Evolutionary conservation across 2,329 filamentous ascomycete species (phyloP), one percentile per base, ranked within the genome.

Genomic region (Fusarium irregulare): DNA sequence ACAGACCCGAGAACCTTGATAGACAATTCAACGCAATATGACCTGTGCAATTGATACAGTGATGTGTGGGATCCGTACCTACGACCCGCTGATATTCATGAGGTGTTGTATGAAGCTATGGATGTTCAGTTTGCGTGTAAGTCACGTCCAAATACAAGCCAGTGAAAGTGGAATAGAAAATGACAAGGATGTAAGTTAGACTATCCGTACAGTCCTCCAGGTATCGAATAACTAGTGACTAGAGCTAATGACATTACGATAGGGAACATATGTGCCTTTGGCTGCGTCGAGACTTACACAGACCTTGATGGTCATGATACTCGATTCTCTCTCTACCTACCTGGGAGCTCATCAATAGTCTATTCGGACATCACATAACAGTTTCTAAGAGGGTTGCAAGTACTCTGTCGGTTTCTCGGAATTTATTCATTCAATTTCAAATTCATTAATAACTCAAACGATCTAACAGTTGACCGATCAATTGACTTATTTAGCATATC

Each of bases 1-100:
- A 11, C 48, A 60, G 21, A 16, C n/a, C 32, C 23, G 37, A 40
- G 58, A 13, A 71, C 69, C 69, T 67, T 71, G 69, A 71, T 71
- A 65, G 69, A 42, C 46, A 58, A 11, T 25, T 41, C 14, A 28
- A 25, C 10, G 7, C 11, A 21, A 12, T 28, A 41, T 41, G 34
- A 44, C 63, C 54, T 61, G 53, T 51, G 27, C 12, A 7, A 49
- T 56, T 56, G 20, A 70, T 71, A 65, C 64, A 41, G 46, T 63
- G 60, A 37, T 55, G 6, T 23, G 13, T 12, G 42, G 32, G n/a
- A 56, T 65, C 45, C 40, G 48, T 57, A 65, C 54, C 9, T 25
- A 21, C 34, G 16, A 53, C 60, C 42, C 51, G 65, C 68, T 44
- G 47, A 47, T 48, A 20, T 56, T 30, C 23, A 25, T 30, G 5